Percentiles rank a stretch among this genome's conserved stretches.
phyloP scores from a whole-genome alignment of 2,329 filamentous ascomycete species.

The Fusarium hostae region DNA sequence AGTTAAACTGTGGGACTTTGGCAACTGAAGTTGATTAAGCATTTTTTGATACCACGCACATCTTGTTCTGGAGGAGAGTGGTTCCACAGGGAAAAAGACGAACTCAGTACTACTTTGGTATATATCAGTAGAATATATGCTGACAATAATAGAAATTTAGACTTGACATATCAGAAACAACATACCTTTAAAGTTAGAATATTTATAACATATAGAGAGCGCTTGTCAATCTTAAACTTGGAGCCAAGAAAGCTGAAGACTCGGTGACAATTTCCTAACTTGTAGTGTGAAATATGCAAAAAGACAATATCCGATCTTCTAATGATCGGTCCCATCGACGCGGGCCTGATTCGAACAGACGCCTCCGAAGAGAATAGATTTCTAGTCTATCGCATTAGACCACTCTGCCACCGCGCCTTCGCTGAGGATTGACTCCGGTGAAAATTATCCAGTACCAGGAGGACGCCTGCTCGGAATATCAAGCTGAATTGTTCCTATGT shows the following conservation, averaged over 20 bases:
- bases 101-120: not conserved
- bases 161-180: not conserved
- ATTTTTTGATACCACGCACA: not conserved
- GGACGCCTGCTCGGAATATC: not conserved
- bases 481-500: not conserved
- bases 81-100: not conserved
- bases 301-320: not conserved
- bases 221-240: too few relatives aligned
- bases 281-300: not conserved
- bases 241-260: not conserved
- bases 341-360: slow-evolving; percentile 51
- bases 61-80: not conserved
- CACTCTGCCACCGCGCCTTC: slow-evolving; percentile 48
- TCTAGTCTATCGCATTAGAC: slow-evolving; percentile 50
- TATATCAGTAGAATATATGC: not conserved
- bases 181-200: not conserved
- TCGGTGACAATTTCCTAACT: not conserved
- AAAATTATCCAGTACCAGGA: not conserved
- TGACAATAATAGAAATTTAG: not conserved
- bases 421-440: not conserved
- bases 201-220: too few relatives aligned
- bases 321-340: slow-evolving; percentile 31
- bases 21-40: slow-evolving; percentile 27
- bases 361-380: slow-evolving; percentile 50
- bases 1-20: slow-evolving; percentile 71